Evolutionary conservation across 2,329 filamentous ascomycete genomes (phyloP), one percentile per base, ranked within the genome.

Genomic region (Penicillium sp.): DNA sequence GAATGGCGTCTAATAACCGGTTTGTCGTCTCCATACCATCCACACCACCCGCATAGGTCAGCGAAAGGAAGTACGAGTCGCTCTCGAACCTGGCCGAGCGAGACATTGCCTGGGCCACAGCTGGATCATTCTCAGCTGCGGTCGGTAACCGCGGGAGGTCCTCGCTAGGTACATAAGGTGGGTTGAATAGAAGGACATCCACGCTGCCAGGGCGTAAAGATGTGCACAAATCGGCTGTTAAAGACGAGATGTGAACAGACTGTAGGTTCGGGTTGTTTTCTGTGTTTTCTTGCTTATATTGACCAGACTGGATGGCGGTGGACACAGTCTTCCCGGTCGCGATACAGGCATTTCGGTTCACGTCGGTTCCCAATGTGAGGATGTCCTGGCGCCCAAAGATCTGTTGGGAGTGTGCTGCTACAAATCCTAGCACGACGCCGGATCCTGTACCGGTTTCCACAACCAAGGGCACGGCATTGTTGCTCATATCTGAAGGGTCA

Each of bases 11-110:
- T 39, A 99, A 79, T 63, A 99, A 78, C 42, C 91, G 82, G 61
- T 93, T 85, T 46, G 93, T 99, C 26, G 89, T 92, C 78, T 96
- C 92, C 93, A 99, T 99, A 6, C 95, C 95, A 72, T 97, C 89
- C 29, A 78, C 77, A 0, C 95, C 95, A 26, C 95, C 95, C 0
- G 92, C 93, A 72, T 96, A 98, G 4, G 92, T 91, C 48, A 98
- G 79, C 39, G 89, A 87, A 25, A 98, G 83, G 54, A 97, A 81
- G 69, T 92, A 88, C 27, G 91, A 93, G 69, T 97, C 92, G 56
- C 87, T 85, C 55, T 93, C 91, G 65, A 92, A 96, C 10, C 78
- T 72, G 54, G 74, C 65, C 26, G 62, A 66, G 19, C 70, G 59
- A 11, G 66, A 70, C 53, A 64, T 58, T 11, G 67, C 62, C 50